Base-by-base conservation (phyloP, 129 eudicot genomes). In the Ambrosia trifida region DNA sequence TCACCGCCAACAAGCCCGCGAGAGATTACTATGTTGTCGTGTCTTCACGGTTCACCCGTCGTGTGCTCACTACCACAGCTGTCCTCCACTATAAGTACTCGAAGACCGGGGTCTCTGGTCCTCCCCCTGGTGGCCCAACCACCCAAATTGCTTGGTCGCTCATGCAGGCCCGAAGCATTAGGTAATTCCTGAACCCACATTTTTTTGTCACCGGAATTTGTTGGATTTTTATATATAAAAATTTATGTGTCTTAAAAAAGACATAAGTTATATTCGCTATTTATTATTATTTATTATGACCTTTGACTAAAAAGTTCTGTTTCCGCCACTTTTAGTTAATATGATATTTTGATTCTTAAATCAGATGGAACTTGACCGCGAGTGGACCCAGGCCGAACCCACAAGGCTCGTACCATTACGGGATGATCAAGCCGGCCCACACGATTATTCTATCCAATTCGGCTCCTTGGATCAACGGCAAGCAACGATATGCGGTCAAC, bases 351-450 rank as follows among this genome's bases (percentile, higher is more conserved):
- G 17, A 2, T 53, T 31, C 35, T 77, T 65, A 58, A 70, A 69
- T 24, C 84, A 94, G 96, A 61, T 76, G 90, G 86, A 95, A 95
- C 62, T 80, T 90, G 59, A 90, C 99, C 4, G 99, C 97, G 3
- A 95, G 97, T 38, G 99, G 91, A 40, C 99, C 99, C 7, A 84
- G 99, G 72, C 99, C 99, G 0, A 95, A 95, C 76, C 99, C 99
- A 11, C 99, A 95, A 80, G 99, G 99, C 14, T 95, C 99, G 0
- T 95, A 95, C 77, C 99, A 95, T 72, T 95, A 95, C 28, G 99
- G 99, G 66, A 52, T 86, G 89, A 82, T 90, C 75, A 84, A 85
- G 80, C 73, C 92, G 7, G 33, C 85, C 38, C 87, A 87, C 45
- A 95, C 97, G 12, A 90, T 95, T 43, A 79, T 95, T 45, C 91